Conservation (phyloP, 352 stramenopile species). For the Phytophthora boehmeriae region DNA sequence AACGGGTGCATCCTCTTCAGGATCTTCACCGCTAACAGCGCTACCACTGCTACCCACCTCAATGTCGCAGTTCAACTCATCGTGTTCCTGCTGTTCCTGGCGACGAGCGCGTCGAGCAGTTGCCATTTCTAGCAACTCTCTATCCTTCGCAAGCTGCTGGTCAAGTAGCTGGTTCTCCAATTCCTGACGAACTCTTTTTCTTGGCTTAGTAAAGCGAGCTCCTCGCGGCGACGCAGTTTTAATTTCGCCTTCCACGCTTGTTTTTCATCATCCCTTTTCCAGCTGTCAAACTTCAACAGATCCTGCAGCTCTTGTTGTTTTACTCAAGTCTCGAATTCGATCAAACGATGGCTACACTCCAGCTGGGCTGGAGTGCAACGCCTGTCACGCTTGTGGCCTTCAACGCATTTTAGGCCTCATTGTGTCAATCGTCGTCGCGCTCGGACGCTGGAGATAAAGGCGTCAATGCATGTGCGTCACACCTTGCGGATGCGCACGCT, state of each 20-base stretch:
- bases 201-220: conserved; percentile 50
- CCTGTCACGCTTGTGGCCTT: background rate
- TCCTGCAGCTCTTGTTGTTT: conserved; percentile 80
- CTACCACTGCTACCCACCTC: conserved; percentile 11
- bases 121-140: conserved; percentile 51
- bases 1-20: background rate
- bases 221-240: conserved; percentile 45
- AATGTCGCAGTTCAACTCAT: conserved; percentile 35
- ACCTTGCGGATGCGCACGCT: conserved; percentile 11
- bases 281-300: conserved; percentile 68
- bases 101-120: conserved; percentile 31
- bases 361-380: background rate
- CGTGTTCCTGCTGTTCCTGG: conserved; percentile 33
- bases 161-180: conserved; percentile 54
- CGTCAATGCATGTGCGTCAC: conserved; percentile 27
- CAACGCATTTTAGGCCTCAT: background rate
- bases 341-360: conserved; percentile 22
- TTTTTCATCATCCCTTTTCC: conserved; percentile 74
- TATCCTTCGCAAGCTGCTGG: conserved; percentile 47
- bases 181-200: conserved; percentile 61
- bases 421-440: conserved; percentile 11
- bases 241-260: conserved; percentile 37
- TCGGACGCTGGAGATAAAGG: conserved; percentile 28
- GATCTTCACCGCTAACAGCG: conserved; percentile 4
- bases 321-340: conserved; percentile 74